Conservation (phyloP, 305 asterid genomes). For the Nicotiana rustica region DNA sequence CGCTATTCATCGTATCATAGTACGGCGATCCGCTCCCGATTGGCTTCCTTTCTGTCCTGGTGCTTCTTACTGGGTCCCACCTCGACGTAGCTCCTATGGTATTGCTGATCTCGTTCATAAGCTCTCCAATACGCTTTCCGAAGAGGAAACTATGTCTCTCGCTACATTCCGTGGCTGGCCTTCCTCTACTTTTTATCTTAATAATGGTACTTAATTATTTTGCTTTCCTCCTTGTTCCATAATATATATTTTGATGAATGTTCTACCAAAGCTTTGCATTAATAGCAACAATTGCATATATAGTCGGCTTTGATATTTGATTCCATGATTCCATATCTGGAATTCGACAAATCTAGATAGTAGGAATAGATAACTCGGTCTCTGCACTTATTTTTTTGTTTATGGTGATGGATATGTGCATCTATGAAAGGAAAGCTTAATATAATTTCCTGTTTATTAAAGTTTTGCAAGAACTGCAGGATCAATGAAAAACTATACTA, state of each 20-base stretch:
- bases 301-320: neutral
- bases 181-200: conserved; percentile 53
- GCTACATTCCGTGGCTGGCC: conserved; percentile 66
- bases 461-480: no score
- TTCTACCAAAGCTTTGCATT: neutral
- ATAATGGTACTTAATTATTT: conserved; percentile 43
- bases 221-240: neutral
- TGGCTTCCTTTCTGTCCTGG: conserved; percentile 78
- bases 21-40: conserved; percentile 60
- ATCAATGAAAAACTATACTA: no score
- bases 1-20: conserved; percentile 57
- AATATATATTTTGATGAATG: neutral
- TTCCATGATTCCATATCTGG: neutral
- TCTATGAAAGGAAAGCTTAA: no score
- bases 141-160: conserved; percentile 59
- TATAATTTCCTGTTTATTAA: no score
- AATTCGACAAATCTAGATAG: conserved; percentile 17
- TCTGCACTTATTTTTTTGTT: no score
- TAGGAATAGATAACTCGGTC: neutral
- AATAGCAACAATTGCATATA: neutral
- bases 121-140: conserved; percentile 50
- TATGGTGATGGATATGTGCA: neutral
- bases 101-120: conserved; percentile 49
- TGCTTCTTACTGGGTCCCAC: conserved; percentile 78
- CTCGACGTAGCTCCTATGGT: conserved; percentile 55